Conservation (phyloP, 1,139 yeast species). For the Debaryomycetaceae sp. region DNA sequence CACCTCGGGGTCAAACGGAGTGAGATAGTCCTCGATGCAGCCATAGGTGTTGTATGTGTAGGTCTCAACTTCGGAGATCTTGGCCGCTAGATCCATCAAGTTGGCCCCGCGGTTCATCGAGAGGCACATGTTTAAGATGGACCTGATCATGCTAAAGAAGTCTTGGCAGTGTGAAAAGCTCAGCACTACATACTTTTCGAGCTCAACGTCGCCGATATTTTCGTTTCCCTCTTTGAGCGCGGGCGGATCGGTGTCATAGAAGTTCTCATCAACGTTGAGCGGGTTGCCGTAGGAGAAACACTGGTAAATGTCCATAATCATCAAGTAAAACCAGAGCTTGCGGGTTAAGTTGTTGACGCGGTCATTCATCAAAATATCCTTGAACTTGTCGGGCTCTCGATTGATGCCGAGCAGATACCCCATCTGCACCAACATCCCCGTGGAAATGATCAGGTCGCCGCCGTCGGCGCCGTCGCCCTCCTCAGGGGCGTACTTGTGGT, state of each 20-base stretch:
- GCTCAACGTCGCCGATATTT: slow-evolving; percentile 23
- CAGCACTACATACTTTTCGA: slow-evolving; percentile 25
- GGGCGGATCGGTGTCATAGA: slow-evolving; percentile 36
- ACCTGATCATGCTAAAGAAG: slow-evolving; percentile 17
- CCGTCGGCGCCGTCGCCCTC: slow-evolving; percentile 44
- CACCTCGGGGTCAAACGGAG: slow-evolving; percentile 21
- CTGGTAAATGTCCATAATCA: slow-evolving; percentile 28
- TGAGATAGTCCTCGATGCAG: slow-evolving; percentile 17
- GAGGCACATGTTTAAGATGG: slow-evolving; percentile 22
- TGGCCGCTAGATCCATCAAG: slow-evolving; percentile 18
- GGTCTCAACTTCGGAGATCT: slow-evolving; percentile 27
- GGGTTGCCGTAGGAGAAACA: slow-evolving; percentile 40
- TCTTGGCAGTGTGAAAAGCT: slow-evolving; percentile 23
- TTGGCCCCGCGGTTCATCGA: slow-evolving; percentile 17
- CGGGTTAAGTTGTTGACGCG: slow-evolving; percentile 38
- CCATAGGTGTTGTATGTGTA: slow-evolving; percentile 21
- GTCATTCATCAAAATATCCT: slow-evolving; percentile 19
- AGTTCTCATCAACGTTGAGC: slow-evolving; percentile 22
- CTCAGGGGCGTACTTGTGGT: slow-evolving; percentile 43
- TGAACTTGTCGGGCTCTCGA: slow-evolving; percentile 38
- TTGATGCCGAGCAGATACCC: slow-evolving; percentile 46
- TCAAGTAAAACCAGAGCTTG: slow-evolving; percentile 52
- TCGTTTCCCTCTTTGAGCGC: slow-evolving; percentile 18
- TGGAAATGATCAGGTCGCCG: slow-evolving; percentile 40
- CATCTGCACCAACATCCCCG: slow-evolving; percentile 42